A percentile compares a stretch with the other conserved stretches of the same genome.
phyloP scores from a whole-genome alignment of 805 yeast genomes.

The Suhomyces emberorum region DNA sequence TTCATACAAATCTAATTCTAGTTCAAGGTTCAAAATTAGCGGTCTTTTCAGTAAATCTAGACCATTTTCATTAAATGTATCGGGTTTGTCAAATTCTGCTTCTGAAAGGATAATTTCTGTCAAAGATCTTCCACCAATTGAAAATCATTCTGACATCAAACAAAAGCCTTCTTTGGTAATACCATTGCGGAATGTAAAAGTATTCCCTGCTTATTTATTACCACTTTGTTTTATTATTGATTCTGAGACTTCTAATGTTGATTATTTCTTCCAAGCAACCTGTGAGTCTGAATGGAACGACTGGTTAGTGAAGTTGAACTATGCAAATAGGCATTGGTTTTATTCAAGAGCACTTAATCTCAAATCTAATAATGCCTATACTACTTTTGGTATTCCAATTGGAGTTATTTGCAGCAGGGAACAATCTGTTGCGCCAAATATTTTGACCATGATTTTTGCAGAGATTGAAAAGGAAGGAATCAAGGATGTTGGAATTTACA shows the following conservation, averaged over 20 bases:
- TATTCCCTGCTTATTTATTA: constrained; percentile 51
- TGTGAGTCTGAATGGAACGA: constrained; percentile 60
- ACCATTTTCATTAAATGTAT: constrained; percentile 56
- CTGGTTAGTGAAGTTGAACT: constrained; percentile 60
- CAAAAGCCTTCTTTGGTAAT: constrained; percentile 51
- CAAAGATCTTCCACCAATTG: constrained; percentile 57
- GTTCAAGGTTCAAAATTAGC: constrained; percentile 49
- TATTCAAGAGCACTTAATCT: constrained; percentile 38
- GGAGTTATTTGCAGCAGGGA: constrained; percentile 74
- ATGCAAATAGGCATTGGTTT: constrained; percentile 55
- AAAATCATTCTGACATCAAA: constrained; percentile 34
- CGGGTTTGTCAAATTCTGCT: constrained; percentile 28
- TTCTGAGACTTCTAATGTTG: constrained; percentile 44
- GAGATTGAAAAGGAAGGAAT: constrained; percentile 86
- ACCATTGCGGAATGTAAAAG: constrained; percentile 44
- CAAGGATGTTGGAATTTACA: constrained; percentile 86
- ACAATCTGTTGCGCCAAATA: constrained; percentile 54
- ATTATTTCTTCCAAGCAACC: constrained; percentile 64
- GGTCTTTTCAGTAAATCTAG: constrained; percentile 56
- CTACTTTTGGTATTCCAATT: constrained; percentile 85
- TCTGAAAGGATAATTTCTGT: constrained; percentile 47
- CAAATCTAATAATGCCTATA: constrained; percentile 17
- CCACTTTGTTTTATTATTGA: constrained; percentile 51
- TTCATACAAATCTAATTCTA: constrained; percentile 35
- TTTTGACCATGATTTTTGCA: constrained; percentile 61